These are phyloP conservation scores for Euphorbia lathyris DNA, from an alignment of 345 rosid genomes.

Conservation along the genomic window DNA sequence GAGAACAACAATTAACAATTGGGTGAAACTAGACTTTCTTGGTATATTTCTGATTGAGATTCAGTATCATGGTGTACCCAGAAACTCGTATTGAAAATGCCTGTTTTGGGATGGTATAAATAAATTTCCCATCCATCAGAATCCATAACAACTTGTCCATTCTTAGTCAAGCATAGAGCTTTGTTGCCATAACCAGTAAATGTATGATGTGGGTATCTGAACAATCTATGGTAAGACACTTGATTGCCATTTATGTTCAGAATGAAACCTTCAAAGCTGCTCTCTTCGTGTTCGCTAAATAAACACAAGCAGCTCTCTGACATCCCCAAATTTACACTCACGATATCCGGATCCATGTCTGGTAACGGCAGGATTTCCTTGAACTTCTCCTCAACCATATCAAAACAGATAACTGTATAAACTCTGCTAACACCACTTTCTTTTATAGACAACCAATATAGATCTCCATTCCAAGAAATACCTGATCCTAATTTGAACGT, in stretches of 20 bases:
- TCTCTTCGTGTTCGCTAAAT: not conserved
- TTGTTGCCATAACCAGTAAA: not conserved
- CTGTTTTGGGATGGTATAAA: not conserved
- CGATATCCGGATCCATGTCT: not conserved
- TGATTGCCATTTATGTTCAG: not conserved
- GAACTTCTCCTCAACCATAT: slow-evolving; percentile 18
- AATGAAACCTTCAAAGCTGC: not conserved
- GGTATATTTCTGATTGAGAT: not conserved
- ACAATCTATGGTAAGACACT: not conserved
- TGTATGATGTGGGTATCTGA: not conserved
- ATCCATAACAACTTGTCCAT: not conserved
- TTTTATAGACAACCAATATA: slow-evolving; percentile 24
- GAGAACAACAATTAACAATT: too few relatives aligned
- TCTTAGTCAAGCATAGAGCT: not conserved
- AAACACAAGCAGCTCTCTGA: not conserved
- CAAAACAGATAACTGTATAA: not conserved
- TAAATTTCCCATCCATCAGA: not conserved
- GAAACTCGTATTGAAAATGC: not conserved
- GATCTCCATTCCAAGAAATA: slow-evolving; percentile 26
- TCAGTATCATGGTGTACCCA: not conserved
- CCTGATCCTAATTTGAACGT: not conserved
- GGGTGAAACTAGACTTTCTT: not conserved
- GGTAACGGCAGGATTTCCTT: slow-evolving; percentile 15
- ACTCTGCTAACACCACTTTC: too few relatives aligned
- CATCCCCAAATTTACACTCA: not conserved